phyloP scores from a whole-genome alignment of 306 rosid genomes.

The Gillenia trifoliata region DNA sequence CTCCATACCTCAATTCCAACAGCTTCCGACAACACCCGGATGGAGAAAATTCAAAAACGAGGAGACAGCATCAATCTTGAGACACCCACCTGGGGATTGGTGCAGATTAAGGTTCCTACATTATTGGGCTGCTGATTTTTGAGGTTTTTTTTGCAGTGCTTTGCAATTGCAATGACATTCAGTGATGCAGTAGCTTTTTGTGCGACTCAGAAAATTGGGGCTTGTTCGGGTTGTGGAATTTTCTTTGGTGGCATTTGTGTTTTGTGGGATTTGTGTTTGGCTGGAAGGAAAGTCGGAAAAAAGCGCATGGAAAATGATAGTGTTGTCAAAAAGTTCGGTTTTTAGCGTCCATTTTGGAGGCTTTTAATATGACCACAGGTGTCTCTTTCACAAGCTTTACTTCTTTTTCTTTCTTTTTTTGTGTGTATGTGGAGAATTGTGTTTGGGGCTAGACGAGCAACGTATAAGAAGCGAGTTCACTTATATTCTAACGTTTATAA shows the following conservation, averaged over 20 bases:
- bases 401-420: not conserved
- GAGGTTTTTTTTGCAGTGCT: not conserved
- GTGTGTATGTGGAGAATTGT: not conserved
- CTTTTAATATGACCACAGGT: not conserved
- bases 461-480: not conserved
- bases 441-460: too few species aligned
- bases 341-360: not conserved
- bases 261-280: not conserved
- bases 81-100: slow-evolving; percentile 25
- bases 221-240: not conserved
- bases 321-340: not conserved
- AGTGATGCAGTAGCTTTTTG: not conserved
- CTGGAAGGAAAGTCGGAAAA: slow-evolving; percentile 9
- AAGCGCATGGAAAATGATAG: not conserved
- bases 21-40: slow-evolving; percentile 28
- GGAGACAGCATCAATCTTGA: not conserved
- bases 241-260: not conserved
- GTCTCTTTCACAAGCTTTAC: not conserved
- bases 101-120: slow-evolving; percentile 16
- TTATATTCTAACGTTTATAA: too few species aligned
- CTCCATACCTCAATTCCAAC: slow-evolving; percentile 43
- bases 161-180: slow-evolving; percentile 26
- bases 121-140: slow-evolving; percentile 4
- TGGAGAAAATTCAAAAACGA: not conserved
- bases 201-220: not conserved